These are phyloP conservation scores for Ustilago bromivora DNA, from an alignment of 1,284 basidiomycete genomes.

Conservation along the genomic window DNA sequence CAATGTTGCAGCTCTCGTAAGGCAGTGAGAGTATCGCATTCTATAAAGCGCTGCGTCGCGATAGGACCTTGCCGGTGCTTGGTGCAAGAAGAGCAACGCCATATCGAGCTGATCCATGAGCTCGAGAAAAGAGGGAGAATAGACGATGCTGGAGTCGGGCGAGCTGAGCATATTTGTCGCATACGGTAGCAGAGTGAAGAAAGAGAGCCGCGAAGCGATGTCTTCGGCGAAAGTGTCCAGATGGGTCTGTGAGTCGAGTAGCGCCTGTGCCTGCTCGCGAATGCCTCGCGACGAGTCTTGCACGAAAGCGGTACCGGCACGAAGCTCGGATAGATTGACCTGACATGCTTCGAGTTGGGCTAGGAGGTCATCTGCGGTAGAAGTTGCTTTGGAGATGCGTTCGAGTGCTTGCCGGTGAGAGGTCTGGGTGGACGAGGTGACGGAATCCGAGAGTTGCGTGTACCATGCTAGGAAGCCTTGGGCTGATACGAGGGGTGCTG, in stretches of 20 bases:
- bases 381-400: conserved; percentile 42
- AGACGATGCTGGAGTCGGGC: conserved; percentile 51
- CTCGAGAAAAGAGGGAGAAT: conserved; percentile 54
- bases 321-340: conserved; percentile 57
- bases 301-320: conserved; percentile 59
- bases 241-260: conserved; percentile 53
- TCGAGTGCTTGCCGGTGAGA: conserved; percentile 43
- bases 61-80: conserved; percentile 44
- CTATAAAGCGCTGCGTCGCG: conserved; percentile 61
- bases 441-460: conserved; percentile 45
- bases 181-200: conserved; percentile 62
- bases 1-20: conserved; percentile 54
- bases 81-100: conserved; percentile 59
- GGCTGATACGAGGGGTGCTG: conserved; percentile 45
- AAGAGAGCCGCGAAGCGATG: conserved; percentile 56
- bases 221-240: conserved; percentile 53
- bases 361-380: conserved; percentile 44
- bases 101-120: conserved; percentile 63
- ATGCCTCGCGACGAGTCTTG: conserved; percentile 61
- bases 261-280: conserved; percentile 56
- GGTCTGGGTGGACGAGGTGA: conserved; percentile 53
- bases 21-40: conserved; percentile 63
- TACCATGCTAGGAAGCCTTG: conserved; percentile 57
- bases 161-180: conserved; percentile 60
- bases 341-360: conserved; percentile 57